Evolutionary conservation across 305 asterid genomes (phyloP).

Genomic region (Striga hermonthica): DNA sequence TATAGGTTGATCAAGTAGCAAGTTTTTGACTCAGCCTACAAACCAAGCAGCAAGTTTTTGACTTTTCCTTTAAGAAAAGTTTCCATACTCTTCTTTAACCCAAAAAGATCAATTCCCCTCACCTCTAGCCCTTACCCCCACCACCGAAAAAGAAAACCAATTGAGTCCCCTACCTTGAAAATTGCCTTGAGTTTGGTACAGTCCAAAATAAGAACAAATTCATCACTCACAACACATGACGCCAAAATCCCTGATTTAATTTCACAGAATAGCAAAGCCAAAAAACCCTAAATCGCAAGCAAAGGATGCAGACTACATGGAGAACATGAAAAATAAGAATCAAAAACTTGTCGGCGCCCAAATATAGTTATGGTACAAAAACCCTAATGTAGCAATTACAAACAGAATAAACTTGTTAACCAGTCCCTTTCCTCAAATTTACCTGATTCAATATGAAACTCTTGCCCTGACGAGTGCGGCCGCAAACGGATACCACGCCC

Average conservation of each 20-base stretch:
- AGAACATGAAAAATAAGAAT: not conserved
- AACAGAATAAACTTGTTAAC: not conserved
- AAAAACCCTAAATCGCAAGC: slow-evolving; percentile 31
- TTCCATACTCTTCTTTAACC: not conserved
- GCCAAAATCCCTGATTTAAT: slow-evolving; percentile 28
- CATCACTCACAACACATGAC: slow-evolving; percentile 8
- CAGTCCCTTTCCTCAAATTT: slow-evolving; percentile 13
- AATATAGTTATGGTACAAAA: slow-evolving; percentile 13
- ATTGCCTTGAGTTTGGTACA: not conserved
- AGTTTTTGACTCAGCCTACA: not conserved
- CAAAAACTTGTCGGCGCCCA: slow-evolving; percentile 7
- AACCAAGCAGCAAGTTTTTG: slow-evolving; percentile 5
- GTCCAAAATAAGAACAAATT: slow-evolving; percentile 7
- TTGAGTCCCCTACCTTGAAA: too few species aligned
- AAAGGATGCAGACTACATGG: slow-evolving; percentile 3
- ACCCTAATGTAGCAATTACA: slow-evolving; percentile 12
- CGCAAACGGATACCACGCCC: slow-evolving; percentile 94
- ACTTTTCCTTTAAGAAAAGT: slow-evolving; percentile 3
- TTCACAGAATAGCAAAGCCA: slow-evolving; percentile 12
- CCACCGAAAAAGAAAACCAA: not conserved
- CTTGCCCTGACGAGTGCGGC: slow-evolving; percentile 98
- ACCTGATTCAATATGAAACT: slow-evolving; percentile 91
- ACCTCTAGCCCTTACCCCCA: not conserved
- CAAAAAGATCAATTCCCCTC: not conserved
- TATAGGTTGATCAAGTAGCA: slow-evolving; percentile 2